Base-by-base conservation (phyloP, 768 basidiomycete species). In the Asterophora parasitica region DNA sequence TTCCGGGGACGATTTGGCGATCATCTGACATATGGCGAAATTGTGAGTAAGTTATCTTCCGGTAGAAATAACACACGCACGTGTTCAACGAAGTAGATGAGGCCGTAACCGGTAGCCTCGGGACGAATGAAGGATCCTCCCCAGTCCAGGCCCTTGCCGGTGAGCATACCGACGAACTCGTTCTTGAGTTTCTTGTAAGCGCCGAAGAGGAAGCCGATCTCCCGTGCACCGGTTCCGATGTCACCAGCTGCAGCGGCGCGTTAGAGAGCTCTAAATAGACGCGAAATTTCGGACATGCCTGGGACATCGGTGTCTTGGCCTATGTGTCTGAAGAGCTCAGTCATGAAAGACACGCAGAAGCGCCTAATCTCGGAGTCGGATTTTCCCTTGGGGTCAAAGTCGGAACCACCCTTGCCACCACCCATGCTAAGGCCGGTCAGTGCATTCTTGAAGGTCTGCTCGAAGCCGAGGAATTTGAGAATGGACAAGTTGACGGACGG, bases 301-400 rank as follows among this genome's bases (percentile, higher is more conserved):
- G 85, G 85, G 44, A 88, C 85, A 66, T 88, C 85, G 50, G 83
- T 85, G 70, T 86, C 79, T 58, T 74, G 66, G 10, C 85, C 83
- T 52, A 85, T 85, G 69, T 85, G 83, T 50, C 81, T 73, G 57
- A 74, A 80, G 49, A 88, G 79, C 73, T 88, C 85, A 43, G 67
- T 64, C 85, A 87, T 87, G 74, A 88, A 88, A 19, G 84, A 66
- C 35, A 65, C 58, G 64, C 81, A 83, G 76, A 88, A 88, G 43
- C 79, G 73, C 53, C 84, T 71, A 63, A 87, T 85, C 69, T 87
- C 85, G 58, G 63, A 68, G 70, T 87, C 85, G 15, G 79, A 80
- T 69, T 84, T 85, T 61, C 85, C 84, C 78, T 87, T 88, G 64
- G 85, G 85, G 70, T 87, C 82, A 58, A 88, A 88, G 72, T 88